A percentile compares a stretch with the other conserved stretches of the same genome.
These are phyloP conservation scores for Prunus mira DNA, from an alignment of 306 rosid genomes.

Conservation along the genomic window DNA sequence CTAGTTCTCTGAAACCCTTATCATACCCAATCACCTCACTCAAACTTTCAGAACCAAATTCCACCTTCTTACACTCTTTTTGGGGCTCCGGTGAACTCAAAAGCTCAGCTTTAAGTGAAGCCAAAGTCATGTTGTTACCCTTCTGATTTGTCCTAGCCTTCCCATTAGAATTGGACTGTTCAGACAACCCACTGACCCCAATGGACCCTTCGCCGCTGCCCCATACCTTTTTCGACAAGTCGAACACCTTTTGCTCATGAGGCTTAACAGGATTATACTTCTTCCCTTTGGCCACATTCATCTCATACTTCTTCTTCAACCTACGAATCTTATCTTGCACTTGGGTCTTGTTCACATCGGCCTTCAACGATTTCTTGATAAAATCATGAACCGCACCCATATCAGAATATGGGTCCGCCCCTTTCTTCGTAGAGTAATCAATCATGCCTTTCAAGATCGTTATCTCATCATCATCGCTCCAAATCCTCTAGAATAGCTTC, in stretches of 20 bases:
- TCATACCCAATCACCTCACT: constrained; percentile 26
- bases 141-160: constrained; percentile 10
- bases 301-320: constrained; percentile 45
- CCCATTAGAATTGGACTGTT: constrained; percentile 28
- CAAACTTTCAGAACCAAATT: constrained; percentile 3
- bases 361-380: constrained; percentile 41
- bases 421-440: constrained; percentile 35
- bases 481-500: constrained; percentile 47
- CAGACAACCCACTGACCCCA: constrained; percentile 9
- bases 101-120: constrained; percentile 20
- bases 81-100: neutral
- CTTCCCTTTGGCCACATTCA: constrained; percentile 21
- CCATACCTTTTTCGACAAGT: constrained; percentile 62
- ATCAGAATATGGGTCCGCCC: constrained; percentile 29
- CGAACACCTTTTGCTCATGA: constrained; percentile 39
- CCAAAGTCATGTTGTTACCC: constrained; percentile 8
- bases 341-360: constrained; percentile 35
- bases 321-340: neutral
- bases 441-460: constrained; percentile 38
- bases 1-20: neutral
- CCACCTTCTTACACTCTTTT: constrained; percentile 21
- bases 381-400: constrained; percentile 37
- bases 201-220: constrained; percentile 15
- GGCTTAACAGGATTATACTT: constrained; percentile 32
- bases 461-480: constrained; percentile 60